Evolutionary conservation across 345 rosid genomes (phyloP).

Genomic region (Corchorus capsularis): DNA sequence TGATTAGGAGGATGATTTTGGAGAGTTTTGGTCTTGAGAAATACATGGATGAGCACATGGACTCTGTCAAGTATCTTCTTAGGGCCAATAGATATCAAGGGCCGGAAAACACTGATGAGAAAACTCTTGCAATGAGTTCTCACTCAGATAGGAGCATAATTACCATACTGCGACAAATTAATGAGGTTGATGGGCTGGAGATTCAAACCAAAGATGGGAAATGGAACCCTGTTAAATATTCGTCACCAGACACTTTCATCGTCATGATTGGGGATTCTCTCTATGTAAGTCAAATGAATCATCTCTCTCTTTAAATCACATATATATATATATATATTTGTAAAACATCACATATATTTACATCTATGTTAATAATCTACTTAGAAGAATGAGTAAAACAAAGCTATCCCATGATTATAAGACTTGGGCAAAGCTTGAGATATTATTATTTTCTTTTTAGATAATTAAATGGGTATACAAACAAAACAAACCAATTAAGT

Average conservation of each 20-base stretch:
- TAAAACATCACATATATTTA: no score
- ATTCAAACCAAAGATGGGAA: slow-evolving; percentile 32
- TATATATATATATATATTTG: no score
- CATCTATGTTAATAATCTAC: no score
- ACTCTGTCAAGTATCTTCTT: neutral
- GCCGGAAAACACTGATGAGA: slow-evolving; percentile 37
- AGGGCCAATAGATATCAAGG: slow-evolving; percentile 28
- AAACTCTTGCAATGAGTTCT: slow-evolving; percentile 24
- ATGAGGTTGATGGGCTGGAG: slow-evolving; percentile 35
- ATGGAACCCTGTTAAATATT: slow-evolving; percentile 22
- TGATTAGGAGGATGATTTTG: slow-evolving; percentile 27
- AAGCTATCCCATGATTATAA: no score
- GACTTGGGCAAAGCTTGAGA: no score
- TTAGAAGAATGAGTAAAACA: no score
- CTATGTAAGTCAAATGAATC: no score
- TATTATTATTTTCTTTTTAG: no score
- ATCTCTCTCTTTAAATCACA: no score
- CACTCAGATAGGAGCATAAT: slow-evolving; percentile 32
- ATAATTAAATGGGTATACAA: no score
- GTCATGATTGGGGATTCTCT: slow-evolving; percentile 1
- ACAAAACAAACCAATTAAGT: no score
- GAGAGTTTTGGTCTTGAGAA: slow-evolving; percentile 28
- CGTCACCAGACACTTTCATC: slow-evolving; percentile 1
- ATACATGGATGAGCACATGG: slow-evolving; percentile 22
- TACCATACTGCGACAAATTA: slow-evolving; percentile 29